Conservation (phyloP, 2,329 filamentous ascomycete species). For the Alternaria postmessia region DNA sequence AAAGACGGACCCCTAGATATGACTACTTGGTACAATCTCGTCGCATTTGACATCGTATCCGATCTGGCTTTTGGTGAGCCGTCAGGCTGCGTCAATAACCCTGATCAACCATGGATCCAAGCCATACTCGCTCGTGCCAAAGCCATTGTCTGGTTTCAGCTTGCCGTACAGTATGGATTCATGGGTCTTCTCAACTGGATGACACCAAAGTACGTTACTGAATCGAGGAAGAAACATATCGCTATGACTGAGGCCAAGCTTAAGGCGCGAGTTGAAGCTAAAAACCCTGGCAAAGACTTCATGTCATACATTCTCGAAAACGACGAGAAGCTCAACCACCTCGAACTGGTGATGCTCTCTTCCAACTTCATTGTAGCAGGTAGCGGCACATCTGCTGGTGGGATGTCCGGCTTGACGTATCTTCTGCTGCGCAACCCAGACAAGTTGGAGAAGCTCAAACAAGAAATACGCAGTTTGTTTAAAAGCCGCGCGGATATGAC, state of each 20-base stretch:
- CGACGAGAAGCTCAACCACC: constrained; percentile 15
- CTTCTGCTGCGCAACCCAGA: constrained; percentile 18
- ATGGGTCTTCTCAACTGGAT: constrained; percentile 12
- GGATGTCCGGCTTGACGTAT: constrained; percentile 14
- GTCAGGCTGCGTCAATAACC: constrained; percentile 14
- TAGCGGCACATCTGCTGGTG: constrained; percentile 39
- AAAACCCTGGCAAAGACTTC: constrained; percentile 13
- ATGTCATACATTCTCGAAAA: constrained; percentile 16
- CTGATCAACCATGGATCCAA: constrained; percentile 15
- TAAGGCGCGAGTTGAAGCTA: constrained; percentile 11
- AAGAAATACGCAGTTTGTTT: constrained; percentile 20
- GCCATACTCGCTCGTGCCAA: constrained; percentile 13
- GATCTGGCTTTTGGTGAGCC: constrained; percentile 16
- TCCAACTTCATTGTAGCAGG: constrained; percentile 31
- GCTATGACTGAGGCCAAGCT: constrained; percentile 14
- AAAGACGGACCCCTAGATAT: constrained; percentile 7
- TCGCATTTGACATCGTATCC: constrained; percentile 12
- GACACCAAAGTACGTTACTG: constrained; percentile 9
- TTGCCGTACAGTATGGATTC: constrained; percentile 13
- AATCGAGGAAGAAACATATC: constrained; percentile 16
- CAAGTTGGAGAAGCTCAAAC: constrained; percentile 18
- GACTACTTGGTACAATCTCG: constrained; percentile 14
- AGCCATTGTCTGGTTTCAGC: constrained; percentile 17
- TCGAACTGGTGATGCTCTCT: constrained; percentile 16
- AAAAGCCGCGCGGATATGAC: constrained; percentile 20